Evolutionary conservation across 1,284 basidiomycete species (phyloP), one percentile per base, ranked within the genome.

Genomic region (Paramarasmius palmivorus): DNA sequence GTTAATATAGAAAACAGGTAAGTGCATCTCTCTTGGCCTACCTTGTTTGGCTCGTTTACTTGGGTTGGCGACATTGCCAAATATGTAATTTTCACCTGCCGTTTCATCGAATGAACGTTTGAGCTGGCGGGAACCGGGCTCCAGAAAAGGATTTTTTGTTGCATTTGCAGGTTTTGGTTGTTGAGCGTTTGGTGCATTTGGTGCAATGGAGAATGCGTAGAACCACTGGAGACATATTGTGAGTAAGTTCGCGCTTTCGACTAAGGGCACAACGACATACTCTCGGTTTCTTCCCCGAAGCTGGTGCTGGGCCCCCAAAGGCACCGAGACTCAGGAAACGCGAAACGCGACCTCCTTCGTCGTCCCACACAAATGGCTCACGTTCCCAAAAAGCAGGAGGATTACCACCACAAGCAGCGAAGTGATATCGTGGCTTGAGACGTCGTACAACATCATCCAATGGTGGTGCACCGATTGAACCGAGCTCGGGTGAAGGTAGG

Each of bases 361-460:
- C 86, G 32, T 84, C 79, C 94, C 94, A 97, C 4, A 82, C 70
- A 65, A 86, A 95, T 2, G 95, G 94, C 60, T 96, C 93, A 50
- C 94, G 76, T 68, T 98, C 95, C 93, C 94, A 97, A 68, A 95
- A 98, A 57, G 76, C 76, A 1, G 85, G 78, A 14, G 78, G 79
- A 29, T 67, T 70, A 35, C 76, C 84, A 50, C 72, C 82, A 44
- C 81, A 79, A 58, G 79, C 84, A 15, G 85, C 76, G 64, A 94
- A 90, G 64, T 93, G 88, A 68, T 94, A 94, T 45, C 87, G 79
- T 1, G 92, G 90, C 60, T 86, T 87, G 44, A 78, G 78, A 57
- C 77, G 77, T 38, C 76, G 74, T 14, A 92, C 75, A 0, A 91
- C 67, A 37, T 91, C 89, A 50, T 87, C 82, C 2, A 94, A 69